phyloP scores from a whole-genome alignment of 1,139 yeast species.

The Yamadazyma atmosphaerica region DNA sequence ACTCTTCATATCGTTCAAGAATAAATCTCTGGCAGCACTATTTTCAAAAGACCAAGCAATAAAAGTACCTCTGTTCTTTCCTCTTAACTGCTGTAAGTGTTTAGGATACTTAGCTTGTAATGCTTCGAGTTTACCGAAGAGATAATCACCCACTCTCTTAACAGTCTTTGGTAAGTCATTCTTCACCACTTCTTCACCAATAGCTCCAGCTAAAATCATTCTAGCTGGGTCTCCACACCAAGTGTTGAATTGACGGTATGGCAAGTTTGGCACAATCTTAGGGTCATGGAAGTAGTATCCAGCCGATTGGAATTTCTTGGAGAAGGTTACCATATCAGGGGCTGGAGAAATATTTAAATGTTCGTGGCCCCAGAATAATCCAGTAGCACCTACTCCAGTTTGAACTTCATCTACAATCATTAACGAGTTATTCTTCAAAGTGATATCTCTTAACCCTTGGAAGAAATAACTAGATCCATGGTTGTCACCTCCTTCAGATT shows the following conservation, averaged over 20 bases:
- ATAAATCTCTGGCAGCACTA: slow-evolving; percentile 48
- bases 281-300: slow-evolving; percentile 73
- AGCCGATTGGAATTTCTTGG: slow-evolving; percentile 78
- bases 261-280: slow-evolving; percentile 57
- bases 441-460: slow-evolving; percentile 65
- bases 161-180: slow-evolving; percentile 53
- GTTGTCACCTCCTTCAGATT: slow-evolving; percentile 77
- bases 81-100: slow-evolving; percentile 56
- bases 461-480: slow-evolving; percentile 61
- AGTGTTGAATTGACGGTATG: slow-evolving; percentile 78
- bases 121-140: slow-evolving; percentile 46
- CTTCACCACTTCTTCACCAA: slow-evolving; percentile 56
- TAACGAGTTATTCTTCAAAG: slow-evolving; percentile 56
- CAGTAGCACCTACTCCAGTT: slow-evolving; percentile 75
- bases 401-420: slow-evolving; percentile 74
- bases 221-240: slow-evolving; percentile 85
- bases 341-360: slow-evolving; percentile 64
- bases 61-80: slow-evolving; percentile 67
- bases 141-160: slow-evolving; percentile 59
- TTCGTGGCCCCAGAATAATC: slow-evolving; percentile 74
- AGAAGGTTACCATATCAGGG: slow-evolving; percentile 73
- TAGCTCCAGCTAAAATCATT: slow-evolving; percentile 63
- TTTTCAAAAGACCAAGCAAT: slow-evolving; percentile 70
- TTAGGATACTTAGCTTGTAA: slow-evolving; percentile 47
- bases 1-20: slow-evolving; percentile 49